Base-by-base conservation (phyloP, 306 rosid genomes). In the Arachis stenosperma region DNA sequence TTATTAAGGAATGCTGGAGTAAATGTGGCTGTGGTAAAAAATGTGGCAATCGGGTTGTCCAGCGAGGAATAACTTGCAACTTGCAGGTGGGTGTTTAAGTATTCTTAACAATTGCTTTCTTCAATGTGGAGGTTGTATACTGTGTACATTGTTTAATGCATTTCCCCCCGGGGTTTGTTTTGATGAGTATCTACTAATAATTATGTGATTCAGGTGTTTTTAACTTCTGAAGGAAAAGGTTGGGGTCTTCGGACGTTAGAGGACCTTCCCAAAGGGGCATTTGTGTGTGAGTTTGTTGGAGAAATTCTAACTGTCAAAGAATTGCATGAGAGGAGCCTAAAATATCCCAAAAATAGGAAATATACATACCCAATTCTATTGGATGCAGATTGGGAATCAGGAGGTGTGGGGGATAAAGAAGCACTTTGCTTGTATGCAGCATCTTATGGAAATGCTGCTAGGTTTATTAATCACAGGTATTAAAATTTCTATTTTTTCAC, bases 191-290 rank as follows among this genome's bases (percentile, higher is more conserved):
- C 53, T 61, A 48, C 50, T 41, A 62, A 69, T 65, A 14, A 56
- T 74, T 27, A 8, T 61, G 69, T 81, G 60, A 58, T 76, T 58
- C 83, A 94, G 99, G 92, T 91, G 54, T 94, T 86, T 85, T 83
- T 76, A 61, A 90, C 97, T 75, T 65, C 89, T 58, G 90, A 94
- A 1, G 96, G 89, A 75, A 94, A 90, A 83, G 95, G 95, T 51
- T 94, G 99, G 99, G 99, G 97, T 80, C 95, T 94, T 65, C 92
- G 88, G 22, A 89, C 95, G 62, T 86, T 89, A 61, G 95, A 91
- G 86, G 93, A 81, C 78, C 74, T 94, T 51, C 96, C 95, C 48
- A 87, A 91, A 94, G 99, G 99, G 40, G 81, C 88, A 48, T 94
- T 94, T 84, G 90, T 94, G 53, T 94, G 99, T 13, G 96, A 91